phyloP scores from a whole-genome alignment of 495 filamentous ascomycete species.

The Penicillium daleae region DNA sequence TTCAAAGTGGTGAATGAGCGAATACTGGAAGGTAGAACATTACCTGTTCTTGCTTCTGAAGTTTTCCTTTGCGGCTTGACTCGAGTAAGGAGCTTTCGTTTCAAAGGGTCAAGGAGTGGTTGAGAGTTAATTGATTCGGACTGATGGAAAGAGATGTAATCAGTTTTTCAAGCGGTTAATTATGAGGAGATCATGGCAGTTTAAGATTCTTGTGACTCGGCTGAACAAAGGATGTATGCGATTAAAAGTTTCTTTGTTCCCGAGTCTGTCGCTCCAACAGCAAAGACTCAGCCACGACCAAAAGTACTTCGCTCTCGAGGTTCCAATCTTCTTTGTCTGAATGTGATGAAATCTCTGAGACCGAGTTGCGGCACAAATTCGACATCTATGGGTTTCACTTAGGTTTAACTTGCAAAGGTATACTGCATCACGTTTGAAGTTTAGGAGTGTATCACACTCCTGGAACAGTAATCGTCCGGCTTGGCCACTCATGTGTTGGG shows the following conservation, averaged over 20 bases:
- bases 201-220: background rate
- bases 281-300: background rate
- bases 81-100: background rate
- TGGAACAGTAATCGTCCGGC: too few species aligned
- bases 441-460: too few species aligned
- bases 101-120: background rate
- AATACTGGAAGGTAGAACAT: background rate
- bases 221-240: background rate
- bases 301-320: background rate
- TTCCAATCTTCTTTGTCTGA: background rate
- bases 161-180: too few species aligned
- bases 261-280: background rate
- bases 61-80: background rate
- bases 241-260: slow-evolving; percentile 9
- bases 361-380: background rate
- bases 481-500: too few species aligned
- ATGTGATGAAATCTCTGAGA: background rate
- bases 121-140: background rate
- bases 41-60: background rate
- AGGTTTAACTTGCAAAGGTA: background rate
- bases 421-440: too few species aligned
- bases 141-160: background rate
- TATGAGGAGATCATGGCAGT: background rate
- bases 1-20: background rate
- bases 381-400: background rate